Evolutionary conservation across 2,329 filamentous ascomycete genomes (phyloP), one percentile per base, ranked within the genome.

Genomic region (Beauveria bassiana): DNA sequence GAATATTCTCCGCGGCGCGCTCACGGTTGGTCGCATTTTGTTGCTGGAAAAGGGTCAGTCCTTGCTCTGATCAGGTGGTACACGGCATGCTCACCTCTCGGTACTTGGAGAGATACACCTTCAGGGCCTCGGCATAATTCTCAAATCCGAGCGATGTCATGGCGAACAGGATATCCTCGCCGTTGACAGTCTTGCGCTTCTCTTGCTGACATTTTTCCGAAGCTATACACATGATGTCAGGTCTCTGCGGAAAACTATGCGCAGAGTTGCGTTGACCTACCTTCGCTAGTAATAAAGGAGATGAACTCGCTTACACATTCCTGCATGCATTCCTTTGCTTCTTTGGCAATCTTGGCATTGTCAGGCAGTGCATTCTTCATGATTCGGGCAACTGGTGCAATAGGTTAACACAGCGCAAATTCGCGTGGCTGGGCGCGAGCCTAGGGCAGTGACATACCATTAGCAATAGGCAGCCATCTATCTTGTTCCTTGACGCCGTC

Each of bases 221-320:
- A 31, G 95, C 95, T 98, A 73, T 51, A 24, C 2, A 26, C 31
- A 26, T 20, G 4, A 20, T 43, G 50, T 51, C 28, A 53, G 42
- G 46, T 66, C 31, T 34, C 47, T 64, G 64, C 58, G 63, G 50
- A 40, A 47, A 59, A 53, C 51, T 12, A 53, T 31, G n/a, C 49
- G 55, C 59, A 49, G 46, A 20, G 28, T 51, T 18, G 58, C 57
- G 18, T 40, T 58, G 56, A 79, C 89, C 72, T 75, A 96, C 95
- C 95, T 83, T 99, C 95, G 75, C 93, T 98, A 42, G 95, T 99
- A 73, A 99, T 98, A 81, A 99, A 99, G 7, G 91, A 96, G 80
- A 99, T 99, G 77, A 99, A 99, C 78, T 99, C 95, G 86, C 93
- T 97, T 63, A 99, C 95, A 73, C 95, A 99, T 77, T 99, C 95